Evolutionary conservation across 164 flowering plant genomes (phyloP), one percentile per base, ranked within the genome.

Genomic region (Platanus orientalis): DNA sequence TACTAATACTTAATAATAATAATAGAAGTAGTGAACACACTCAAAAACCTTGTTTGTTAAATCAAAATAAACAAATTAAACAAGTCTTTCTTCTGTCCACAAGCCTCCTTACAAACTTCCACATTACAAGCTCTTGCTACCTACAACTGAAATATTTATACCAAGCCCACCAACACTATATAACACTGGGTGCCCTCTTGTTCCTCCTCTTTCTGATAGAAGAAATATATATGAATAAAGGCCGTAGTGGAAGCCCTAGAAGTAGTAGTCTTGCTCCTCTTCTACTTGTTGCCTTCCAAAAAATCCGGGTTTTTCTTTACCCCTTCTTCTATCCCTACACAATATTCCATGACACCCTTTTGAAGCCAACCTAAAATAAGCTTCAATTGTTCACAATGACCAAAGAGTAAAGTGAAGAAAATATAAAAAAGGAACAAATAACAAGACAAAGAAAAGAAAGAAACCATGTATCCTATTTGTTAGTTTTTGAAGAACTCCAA

Each of bases 331-430:
- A 42, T 32, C 55, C 27, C 61, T 28, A 13, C 48, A 57, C 47
- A 64, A 19, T 63, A 54, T 57, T 34, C 56, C 64, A 62, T 54
- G 70, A 71, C 75, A 64, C 72, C 61, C 42, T 51, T 34, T 47
- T 61, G 78, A 75, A 75, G 78, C 75, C 75, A 56, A 75, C 67
- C 74, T 68, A 75, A 75, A 75, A 71, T 45, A 60, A 68, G 70
- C 75, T 68, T 71, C 79, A 72, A 61, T 62, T 62, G 58, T 57
- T 61, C 64, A 68, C 63, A 42, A 47, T 57, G 52, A 44, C 21
- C 48, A 26, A 45, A 69, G 53, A 61, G 58, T 57, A 62, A 49
- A 28, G 42, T 36, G 42, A 29, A 61, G 20, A 34, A 34, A 63
- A 69, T 20, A 51, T 26, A 53, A 50, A n/a, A 58, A 36, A 1